Base-by-base conservation (phyloP, 345 rosid genomes). In the Arabis hirsuta region DNA sequence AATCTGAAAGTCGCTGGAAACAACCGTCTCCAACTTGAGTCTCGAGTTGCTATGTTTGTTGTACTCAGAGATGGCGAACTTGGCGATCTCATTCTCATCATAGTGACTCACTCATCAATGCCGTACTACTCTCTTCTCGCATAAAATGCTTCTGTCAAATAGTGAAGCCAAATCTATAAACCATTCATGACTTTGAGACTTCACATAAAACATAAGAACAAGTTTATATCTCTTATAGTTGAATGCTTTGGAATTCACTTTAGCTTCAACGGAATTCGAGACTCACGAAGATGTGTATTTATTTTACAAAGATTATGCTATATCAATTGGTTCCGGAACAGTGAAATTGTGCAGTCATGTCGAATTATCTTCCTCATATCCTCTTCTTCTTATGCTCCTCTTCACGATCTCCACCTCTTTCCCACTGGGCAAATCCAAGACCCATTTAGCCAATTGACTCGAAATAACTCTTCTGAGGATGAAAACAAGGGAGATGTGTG, bases 41-140 rank as follows among this genome's bases (percentile, higher is more conserved):
- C 6, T 24, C 7, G 36, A 41, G 34, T 60, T 60, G 34, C 9
- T 60, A 0, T 60, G 50, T 60, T 60, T 60, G 50, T 60, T 60
- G 50, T 22, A 42, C 46, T 60, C 34, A 6, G 65, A 60, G 29
- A 60, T 24, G 6, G 65, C 65, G 29, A 60, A 60, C 34, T 60
- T 60, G 50, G 65, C 65, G 34, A 60, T 42, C 36, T 5, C 48
- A 41, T 36, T 16, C 16, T 16, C 16, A 16, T 16, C 16, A 16
- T 16, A 10, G 32, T 8, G 39, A 36, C 39, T 36, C 39, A 2
- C 9, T 38, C 46, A 36, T 19, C 43, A 58, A 24, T 60, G 38
- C 39, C 39, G 39, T 2, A 36, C 34, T 4, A 31, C 39, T 36
- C 39, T 36, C 12, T 42, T 60, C 65, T 51, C 65, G 10, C 65